These are phyloP conservation scores for Pisolithus orientalis DNA, from an alignment of 768 basidiomycete genomes.

Conservation along the genomic window DNA sequence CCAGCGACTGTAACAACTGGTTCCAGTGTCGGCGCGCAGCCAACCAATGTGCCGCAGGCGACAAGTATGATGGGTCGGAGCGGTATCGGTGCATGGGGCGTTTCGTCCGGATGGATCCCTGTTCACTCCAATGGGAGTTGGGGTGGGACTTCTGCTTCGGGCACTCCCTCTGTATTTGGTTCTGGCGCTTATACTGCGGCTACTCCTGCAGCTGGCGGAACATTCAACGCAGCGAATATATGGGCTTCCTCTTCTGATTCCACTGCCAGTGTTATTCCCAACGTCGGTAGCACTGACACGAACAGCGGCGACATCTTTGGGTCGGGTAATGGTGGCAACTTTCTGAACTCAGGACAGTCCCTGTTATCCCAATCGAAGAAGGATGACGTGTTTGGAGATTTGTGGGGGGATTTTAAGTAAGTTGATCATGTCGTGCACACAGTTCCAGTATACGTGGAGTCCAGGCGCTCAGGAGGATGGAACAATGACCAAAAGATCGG, in stretches of 20 bases:
- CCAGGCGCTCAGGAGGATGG: not conserved
- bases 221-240: conserved; percentile 43
- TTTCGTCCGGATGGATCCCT: conserved; percentile 56
- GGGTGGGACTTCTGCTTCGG: conserved; percentile 22
- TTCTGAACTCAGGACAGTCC: too few species aligned
- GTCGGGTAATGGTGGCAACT: too few species aligned
- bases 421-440: not conserved
- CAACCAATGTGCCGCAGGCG: conserved; percentile 12
- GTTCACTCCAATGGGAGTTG: conserved; percentile 27
- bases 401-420: conserved; percentile 82
- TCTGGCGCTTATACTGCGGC: too few species aligned
- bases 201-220: conserved; percentile 6
- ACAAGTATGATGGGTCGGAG: conserved; percentile 50
- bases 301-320: too few species aligned
- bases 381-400: conserved; percentile 76
- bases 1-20: not conserved
- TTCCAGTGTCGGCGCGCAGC: too few species aligned
- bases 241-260: conserved; percentile 40
- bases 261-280: conserved; percentile 22
- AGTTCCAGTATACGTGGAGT: not conserved
- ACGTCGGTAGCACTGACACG: too few species aligned
- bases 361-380: conserved; percentile 35
- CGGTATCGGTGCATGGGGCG: conserved; percentile 61
- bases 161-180: conserved; percentile 9
- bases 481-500: too few species aligned